phyloP scores from a whole-genome alignment of 176 grass and related monocot species.

The Tillandsia leiboldiana region DNA sequence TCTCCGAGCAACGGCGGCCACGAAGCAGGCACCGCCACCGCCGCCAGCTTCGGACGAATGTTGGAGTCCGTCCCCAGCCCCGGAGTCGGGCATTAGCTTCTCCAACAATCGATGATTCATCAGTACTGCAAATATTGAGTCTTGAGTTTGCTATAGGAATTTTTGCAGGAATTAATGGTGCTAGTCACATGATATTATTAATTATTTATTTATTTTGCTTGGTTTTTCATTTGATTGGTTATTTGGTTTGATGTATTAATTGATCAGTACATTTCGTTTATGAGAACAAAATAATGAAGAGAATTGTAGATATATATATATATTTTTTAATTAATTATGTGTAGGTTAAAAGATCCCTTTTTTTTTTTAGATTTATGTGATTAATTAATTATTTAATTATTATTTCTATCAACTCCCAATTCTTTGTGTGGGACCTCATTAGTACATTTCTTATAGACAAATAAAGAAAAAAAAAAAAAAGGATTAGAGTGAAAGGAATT shows the following conservation, averaged over 20 bases:
- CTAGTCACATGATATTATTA: not conserved
- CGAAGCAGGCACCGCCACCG: not conserved
- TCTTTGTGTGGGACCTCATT: not conserved
- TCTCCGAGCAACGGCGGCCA: not conserved
- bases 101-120: not conserved
- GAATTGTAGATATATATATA: not conserved
- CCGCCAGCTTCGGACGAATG: conserved; percentile 1
- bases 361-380: not conserved
- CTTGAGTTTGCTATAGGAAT: conserved; percentile 7
- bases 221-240: not conserved
- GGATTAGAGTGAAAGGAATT: not conserved
- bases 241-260: too few species aligned
- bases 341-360: not conserved
- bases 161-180: conserved; percentile 5
- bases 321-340: not conserved
- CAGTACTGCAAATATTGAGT: not conserved
- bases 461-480: not conserved
- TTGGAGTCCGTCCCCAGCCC: conserved; percentile 53
- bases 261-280: too few species aligned
- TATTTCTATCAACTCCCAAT: not conserved
- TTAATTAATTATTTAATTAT: not conserved
- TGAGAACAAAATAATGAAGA: not conserved
- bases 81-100: conserved; percentile 43
- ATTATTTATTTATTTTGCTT: not conserved
- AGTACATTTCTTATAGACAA: too few species aligned